phyloP scores from a whole-genome alignment of 2,329 filamentous ascomycete species.

The Pseudocercospora ulei region DNA sequence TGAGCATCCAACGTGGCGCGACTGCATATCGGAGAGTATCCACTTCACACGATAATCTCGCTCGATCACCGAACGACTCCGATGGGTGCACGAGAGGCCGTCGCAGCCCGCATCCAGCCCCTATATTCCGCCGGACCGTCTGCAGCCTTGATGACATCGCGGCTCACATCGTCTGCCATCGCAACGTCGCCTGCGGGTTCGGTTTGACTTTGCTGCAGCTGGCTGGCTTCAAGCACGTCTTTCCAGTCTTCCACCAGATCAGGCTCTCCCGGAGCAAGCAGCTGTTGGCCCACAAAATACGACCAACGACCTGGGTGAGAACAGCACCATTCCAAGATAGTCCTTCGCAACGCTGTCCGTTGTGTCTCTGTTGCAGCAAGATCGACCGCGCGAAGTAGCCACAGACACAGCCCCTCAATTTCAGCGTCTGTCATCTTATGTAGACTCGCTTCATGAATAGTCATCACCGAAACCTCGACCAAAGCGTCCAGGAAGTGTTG shows the following conservation, averaged over 20 bases:
- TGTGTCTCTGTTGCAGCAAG: constrained; percentile 21
- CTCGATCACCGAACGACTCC: constrained; percentile 18
- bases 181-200: constrained; percentile 3
- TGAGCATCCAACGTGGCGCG: constrained; percentile 1
- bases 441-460: constrained; percentile 27
- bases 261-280: constrained; percentile 28
- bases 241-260: constrained; percentile 27
- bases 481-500: constrained; percentile 36
- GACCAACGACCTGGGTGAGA: constrained; percentile 36
- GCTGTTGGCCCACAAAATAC: constrained; percentile 31
- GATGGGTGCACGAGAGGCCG: constrained; percentile 16
- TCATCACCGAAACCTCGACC: constrained; percentile 34
- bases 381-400: constrained; percentile 43
- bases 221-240: constrained; percentile 34
- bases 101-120: constrained; percentile 18
- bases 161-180: constrained; percentile 9
- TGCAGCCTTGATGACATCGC: background rate
- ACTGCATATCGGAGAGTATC: background rate
- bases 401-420: constrained; percentile 41
- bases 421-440: constrained; percentile 24
- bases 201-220: constrained; percentile 10
- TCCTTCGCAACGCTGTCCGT: constrained; percentile 10
- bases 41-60: constrained; percentile 10
- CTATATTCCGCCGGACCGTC: background rate
- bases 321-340: constrained; percentile 32